A percentile compares a stretch with the other conserved stretches of the same genome.
These are phyloP conservation scores for Aspergillus novoparasiticus DNA, from an alignment of 2,329 filamentous ascomycete genomes.

Conservation along the genomic window DNA sequence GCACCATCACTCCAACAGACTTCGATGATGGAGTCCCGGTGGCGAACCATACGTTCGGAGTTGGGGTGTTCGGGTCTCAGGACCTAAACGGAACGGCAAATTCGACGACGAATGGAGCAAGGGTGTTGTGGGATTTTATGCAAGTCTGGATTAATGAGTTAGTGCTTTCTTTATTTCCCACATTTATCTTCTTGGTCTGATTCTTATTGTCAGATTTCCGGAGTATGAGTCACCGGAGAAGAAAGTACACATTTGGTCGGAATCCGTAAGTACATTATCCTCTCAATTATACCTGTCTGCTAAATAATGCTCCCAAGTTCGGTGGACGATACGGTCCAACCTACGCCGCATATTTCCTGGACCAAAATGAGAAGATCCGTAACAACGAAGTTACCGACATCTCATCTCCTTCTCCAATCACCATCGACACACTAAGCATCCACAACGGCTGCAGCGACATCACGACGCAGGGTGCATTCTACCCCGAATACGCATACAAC, in stretches of 20 bases:
- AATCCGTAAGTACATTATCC: not conserved
- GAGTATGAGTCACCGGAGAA: constrained; percentile 22
- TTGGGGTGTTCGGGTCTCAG: not conserved
- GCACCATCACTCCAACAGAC: not conserved
- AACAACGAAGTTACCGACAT: not conserved
- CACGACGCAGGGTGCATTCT: constrained; percentile 54
- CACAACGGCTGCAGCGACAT: constrained; percentile 72
- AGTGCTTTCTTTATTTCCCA: not conserved
- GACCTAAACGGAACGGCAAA: constrained; percentile 17
- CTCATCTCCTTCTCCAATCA: constrained; percentile 40
- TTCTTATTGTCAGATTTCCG: constrained; percentile 51
- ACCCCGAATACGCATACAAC: constrained; percentile 43
- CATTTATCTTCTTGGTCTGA: not conserved
- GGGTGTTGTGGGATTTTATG: constrained; percentile 57
- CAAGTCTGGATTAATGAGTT: constrained; percentile 32
- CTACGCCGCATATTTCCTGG: constrained; percentile 60
- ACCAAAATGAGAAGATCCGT: constrained; percentile 56
- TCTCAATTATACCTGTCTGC: too few species aligned
- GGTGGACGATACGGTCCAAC: constrained; percentile 70
- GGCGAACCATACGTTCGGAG: not conserved
- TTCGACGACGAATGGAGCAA: constrained; percentile 48
- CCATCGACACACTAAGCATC: constrained; percentile 66
- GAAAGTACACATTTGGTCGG: constrained; percentile 3
- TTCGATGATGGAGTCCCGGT: not conserved
- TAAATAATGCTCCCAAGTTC: constrained; percentile 6